Evolutionary conservation across 2,329 filamentous ascomycete species (phyloP).

Genomic region (Colletotrichum chrysophilum): DNA sequence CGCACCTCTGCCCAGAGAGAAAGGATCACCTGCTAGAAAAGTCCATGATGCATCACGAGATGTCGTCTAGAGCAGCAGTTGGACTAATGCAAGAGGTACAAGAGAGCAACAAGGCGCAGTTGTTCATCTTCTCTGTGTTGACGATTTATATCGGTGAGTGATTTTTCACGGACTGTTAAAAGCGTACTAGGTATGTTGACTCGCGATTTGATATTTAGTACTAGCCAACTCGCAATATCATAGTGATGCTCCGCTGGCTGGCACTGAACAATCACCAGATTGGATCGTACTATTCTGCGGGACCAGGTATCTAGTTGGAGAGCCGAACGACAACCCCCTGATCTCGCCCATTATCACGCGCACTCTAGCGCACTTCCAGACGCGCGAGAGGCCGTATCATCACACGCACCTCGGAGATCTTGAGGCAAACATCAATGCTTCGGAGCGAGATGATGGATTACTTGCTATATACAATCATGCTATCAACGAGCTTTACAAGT

Average conservation of each 20-base stretch:
- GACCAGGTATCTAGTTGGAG: slow-evolving; percentile 6
- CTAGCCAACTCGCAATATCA: slow-evolving; percentile 18
- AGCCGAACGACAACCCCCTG: slow-evolving; percentile 3
- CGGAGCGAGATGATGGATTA: slow-evolving; percentile 12
- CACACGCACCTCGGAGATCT: slow-evolving; percentile 27
- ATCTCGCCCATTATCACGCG: slow-evolving; percentile 17
- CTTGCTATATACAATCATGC: slow-evolving; percentile 32
- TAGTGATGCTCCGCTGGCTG: slow-evolving; percentile 4
- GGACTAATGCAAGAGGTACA: slow-evolving; percentile 25
- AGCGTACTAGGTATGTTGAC: neutral
- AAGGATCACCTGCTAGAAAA: slow-evolving; percentile 12
- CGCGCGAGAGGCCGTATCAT: slow-evolving; percentile 13
- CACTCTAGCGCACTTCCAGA: slow-evolving; percentile 11
- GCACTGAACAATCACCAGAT: slow-evolving; percentile 15
- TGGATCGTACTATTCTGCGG: slow-evolving; percentile 26
- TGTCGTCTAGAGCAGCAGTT: slow-evolving; percentile 32
- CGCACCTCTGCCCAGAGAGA: slow-evolving; percentile 30
- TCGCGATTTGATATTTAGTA: neutral
- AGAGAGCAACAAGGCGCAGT: slow-evolving; percentile 14
- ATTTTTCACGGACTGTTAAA: too few relatives aligned
- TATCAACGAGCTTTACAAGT: slow-evolving; percentile 37
- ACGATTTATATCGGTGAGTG: slow-evolving; percentile 20
- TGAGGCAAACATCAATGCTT: slow-evolving; percentile 24
- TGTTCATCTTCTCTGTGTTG: slow-evolving; percentile 21
- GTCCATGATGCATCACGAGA: slow-evolving; percentile 30